A percentile compares a stretch with the other conserved stretches of the same genome.
These are phyloP conservation scores for Thraustotheca clavata DNA, from an alignment of 352 stramenopile species.

Conservation along the genomic window DNA sequence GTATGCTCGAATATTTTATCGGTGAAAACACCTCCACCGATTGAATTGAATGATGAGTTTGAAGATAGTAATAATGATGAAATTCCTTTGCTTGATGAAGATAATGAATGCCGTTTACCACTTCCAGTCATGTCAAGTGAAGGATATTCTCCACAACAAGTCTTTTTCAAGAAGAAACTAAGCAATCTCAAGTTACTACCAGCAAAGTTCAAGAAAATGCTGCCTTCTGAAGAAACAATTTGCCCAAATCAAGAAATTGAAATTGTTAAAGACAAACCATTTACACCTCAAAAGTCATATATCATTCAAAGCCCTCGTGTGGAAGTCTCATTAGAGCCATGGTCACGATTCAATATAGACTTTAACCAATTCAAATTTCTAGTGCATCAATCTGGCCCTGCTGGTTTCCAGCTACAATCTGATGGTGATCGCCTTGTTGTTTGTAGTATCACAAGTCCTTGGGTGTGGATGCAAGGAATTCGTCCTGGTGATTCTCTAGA, in stretches of 20 bases:
- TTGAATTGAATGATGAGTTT: not conserved
- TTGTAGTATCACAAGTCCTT: not conserved
- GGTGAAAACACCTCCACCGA: not conserved
- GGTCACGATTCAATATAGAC: not conserved
- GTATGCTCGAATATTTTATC: not conserved
- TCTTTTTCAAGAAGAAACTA: not conserved
- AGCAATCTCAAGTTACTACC: not conserved
- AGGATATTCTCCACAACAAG: not conserved
- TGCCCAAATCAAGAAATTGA: too few species aligned
- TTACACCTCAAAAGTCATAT: not conserved
- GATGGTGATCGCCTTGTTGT: constrained; percentile 11
- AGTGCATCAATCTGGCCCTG: not conserved
- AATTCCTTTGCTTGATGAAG: not conserved
- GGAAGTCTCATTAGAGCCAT: not conserved
- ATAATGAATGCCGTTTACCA: too few species aligned
- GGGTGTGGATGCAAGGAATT: constrained; percentile 9
- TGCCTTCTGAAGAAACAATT: not conserved
- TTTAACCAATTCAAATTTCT: constrained; percentile 14
- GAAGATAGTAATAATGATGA: not conserved
- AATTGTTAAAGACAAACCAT: not conserved
- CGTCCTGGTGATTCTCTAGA: constrained; percentile 3
- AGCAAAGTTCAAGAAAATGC: not conserved
- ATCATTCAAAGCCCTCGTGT: not conserved
- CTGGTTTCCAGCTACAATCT: constrained; percentile 5
- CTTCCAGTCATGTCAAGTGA: too few species aligned